A percentile compares a stretch with the other conserved stretches of the same genome.
phyloP scores from a whole-genome alignment of 2,329 filamentous ascomycete genomes.

The Coniochaeta sp. region DNA sequence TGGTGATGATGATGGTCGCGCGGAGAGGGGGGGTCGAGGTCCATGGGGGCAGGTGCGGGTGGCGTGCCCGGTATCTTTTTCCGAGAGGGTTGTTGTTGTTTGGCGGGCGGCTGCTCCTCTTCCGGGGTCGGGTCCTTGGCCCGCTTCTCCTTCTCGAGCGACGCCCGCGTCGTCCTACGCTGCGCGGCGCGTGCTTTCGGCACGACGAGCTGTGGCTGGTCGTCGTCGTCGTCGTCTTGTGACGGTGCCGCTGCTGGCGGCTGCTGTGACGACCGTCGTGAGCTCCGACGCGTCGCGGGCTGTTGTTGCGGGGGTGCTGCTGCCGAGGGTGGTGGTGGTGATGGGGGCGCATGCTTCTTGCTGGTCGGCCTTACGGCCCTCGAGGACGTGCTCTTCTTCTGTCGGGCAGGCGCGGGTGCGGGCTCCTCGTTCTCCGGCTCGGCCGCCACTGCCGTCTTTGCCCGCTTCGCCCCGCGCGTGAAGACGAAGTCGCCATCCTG shows the following conservation, averaged over 20 bases:
- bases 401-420: conserved; percentile 28
- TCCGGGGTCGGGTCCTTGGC: conserved; percentile 7
- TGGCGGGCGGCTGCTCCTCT: background rate
- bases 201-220: conserved; percentile 20
- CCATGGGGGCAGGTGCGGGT: conserved; percentile 20
- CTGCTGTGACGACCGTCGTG: conserved; percentile 31
- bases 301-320: conserved; percentile 3
- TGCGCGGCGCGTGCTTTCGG: conserved; percentile 32
- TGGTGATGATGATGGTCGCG: conserved; percentile 17
- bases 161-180: conserved; percentile 37
- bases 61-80: background rate
- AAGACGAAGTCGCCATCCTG: conserved; percentile 74
- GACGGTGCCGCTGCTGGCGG: conserved; percentile 23
- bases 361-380: conserved; percentile 18
- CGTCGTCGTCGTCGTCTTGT: conserved; percentile 27
- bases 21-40: conserved; percentile 9
- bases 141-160: conserved; percentile 28
- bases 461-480: conserved; percentile 58
- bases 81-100: background rate
- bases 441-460: conserved; percentile 46
- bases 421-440: conserved; percentile 27
- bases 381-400: conserved; percentile 24
- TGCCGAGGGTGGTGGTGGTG: conserved; percentile 10
- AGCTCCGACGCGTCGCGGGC: conserved; percentile 15
- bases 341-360: conserved; percentile 20